Evolutionary conservation across 352 stramenopile species (phyloP).

Genomic region (Phytophthora foliorum): DNA sequence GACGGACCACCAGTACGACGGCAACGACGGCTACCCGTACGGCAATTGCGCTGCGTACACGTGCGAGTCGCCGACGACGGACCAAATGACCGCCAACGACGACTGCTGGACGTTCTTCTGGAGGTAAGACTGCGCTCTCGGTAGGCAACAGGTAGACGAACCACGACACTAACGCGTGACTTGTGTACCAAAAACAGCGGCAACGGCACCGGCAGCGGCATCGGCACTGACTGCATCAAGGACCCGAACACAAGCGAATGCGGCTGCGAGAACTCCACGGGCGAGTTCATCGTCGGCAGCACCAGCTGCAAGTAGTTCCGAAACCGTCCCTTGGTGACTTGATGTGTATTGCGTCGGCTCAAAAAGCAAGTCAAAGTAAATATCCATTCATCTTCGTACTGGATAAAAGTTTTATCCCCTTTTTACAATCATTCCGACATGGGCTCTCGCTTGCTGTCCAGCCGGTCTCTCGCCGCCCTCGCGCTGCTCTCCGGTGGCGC

Average conservation of each 20-base stretch:
- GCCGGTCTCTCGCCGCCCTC: conserved; percentile 33
- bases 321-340: background rate
- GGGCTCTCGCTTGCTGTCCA: conserved; percentile 28
- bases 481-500: conserved; percentile 36
- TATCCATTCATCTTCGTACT: too few species aligned
- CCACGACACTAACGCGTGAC: conserved; percentile 5
- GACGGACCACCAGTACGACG: conserved; percentile 43
- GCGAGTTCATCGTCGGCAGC: conserved; percentile 37
- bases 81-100: conserved; percentile 25
- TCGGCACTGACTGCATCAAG: conserved; percentile 43
- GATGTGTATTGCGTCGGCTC: background rate
- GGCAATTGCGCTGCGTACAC: conserved; percentile 42
- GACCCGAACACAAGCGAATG: conserved; percentile 32
- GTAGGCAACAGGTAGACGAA: background rate
- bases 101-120: conserved; percentile 55
- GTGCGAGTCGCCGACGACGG: conserved; percentile 16
- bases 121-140: conserved; percentile 23
- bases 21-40: conserved; percentile 43
- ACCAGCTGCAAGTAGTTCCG: conserved; percentile 32
- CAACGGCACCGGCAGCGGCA: conserved; percentile 19
- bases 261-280: conserved; percentile 45
- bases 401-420: too few species aligned
- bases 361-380: background rate
- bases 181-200: conserved; percentile 22
- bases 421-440: conserved; percentile 14